Base-by-base conservation (phyloP, 495 filamentous ascomycete genomes). In the Aspergillus bertholletiae region DNA sequence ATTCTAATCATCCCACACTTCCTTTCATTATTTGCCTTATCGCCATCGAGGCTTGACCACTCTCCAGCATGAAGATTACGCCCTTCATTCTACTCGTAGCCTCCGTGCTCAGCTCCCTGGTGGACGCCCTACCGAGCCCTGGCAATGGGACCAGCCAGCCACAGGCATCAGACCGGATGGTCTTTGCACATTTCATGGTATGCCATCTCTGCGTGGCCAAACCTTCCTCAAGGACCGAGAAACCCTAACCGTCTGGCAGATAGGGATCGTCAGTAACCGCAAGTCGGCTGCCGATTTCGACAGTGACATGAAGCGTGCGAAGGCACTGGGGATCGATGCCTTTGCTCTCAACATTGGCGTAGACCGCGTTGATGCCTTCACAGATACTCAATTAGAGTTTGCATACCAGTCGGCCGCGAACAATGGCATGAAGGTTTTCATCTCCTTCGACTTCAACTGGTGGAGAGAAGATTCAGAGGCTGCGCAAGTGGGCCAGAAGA, bases 131-230 rank as follows among this genome's bases (percentile, higher is more conserved):
- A 11, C 52, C 52, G 7, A 47, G 12, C 41, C 18, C 39, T 2
- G 24, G 35, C 35, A 48, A 24, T 17, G 27, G 13, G 23, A 12
- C n/a, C 20, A 37, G 26, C 11, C 12, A 37, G 22, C 18, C 20
- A 21, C 21, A 32, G 17, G 49, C 49, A 20, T 15, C 43, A 8
- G 61, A 72, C 7, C 64, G 55, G 23, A 58, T 83, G 39, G 80
- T 83, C 5, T 84, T 84, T 58, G 69, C 66, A 52, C 80, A 84
- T 62, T 84, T 82, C 61, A 83, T 84, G 77, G 80, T 81, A 61
- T 46, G 72, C 35, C 45, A 5, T 28, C 11, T 51, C 3, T 26
- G 21, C 1, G 24, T 32, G n/a, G n/a, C n/a, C n/a, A n/a, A n/a
- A n/a, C n/a, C n/a, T n/a, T n/a, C n/a, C n/a, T n/a, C n/a, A n/a